Evolutionary conservation across 768 basidiomycete genomes (phyloP).

Genomic region (Clathrus columnatus): DNA sequence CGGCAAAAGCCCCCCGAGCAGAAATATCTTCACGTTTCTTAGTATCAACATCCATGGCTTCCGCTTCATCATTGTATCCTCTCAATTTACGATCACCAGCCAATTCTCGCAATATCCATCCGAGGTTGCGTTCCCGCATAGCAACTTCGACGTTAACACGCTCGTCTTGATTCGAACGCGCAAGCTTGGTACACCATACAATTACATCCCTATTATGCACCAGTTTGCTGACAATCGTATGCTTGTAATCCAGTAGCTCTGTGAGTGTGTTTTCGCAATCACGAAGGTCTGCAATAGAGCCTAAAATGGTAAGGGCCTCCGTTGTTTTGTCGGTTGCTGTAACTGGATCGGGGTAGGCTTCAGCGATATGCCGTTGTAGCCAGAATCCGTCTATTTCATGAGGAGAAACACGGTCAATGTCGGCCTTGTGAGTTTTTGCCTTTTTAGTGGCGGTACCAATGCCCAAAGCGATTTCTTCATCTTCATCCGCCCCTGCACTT

Average conservation of each 20-base stretch:
- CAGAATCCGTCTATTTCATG: constrained; percentile 95
- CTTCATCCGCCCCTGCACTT: constrained; percentile 32
- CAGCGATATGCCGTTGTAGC: constrained; percentile 91
- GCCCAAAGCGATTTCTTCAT: constrained; percentile 75
- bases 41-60: constrained; percentile 71
- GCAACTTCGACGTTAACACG: constrained; percentile 91
- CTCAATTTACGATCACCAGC: constrained; percentile 70
- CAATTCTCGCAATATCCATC: constrained; percentile 89
- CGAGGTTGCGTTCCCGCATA: constrained; percentile 95
- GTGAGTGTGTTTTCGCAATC: constrained; percentile 95
- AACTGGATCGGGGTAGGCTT: constrained; percentile 88
- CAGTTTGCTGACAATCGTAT: constrained; percentile 82
- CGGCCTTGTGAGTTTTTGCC: constrained; percentile 44
- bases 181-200: constrained; percentile 96
- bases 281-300: constrained; percentile 77
- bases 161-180: constrained; percentile 81
- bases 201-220: constrained; percentile 93
- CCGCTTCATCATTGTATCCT: constrained; percentile 29
- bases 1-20: constrained; percentile 78
- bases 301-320: constrained; percentile 73
- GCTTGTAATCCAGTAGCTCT: constrained; percentile 93
- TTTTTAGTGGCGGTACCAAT: constrained; percentile 45
- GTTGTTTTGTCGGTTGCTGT: constrained; percentile 89
- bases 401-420: constrained; percentile 77
- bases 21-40: constrained; percentile 39